Conservation (phyloP, 2,329 filamentous ascomycete genomes). For the Trichoderma harzianum region DNA sequence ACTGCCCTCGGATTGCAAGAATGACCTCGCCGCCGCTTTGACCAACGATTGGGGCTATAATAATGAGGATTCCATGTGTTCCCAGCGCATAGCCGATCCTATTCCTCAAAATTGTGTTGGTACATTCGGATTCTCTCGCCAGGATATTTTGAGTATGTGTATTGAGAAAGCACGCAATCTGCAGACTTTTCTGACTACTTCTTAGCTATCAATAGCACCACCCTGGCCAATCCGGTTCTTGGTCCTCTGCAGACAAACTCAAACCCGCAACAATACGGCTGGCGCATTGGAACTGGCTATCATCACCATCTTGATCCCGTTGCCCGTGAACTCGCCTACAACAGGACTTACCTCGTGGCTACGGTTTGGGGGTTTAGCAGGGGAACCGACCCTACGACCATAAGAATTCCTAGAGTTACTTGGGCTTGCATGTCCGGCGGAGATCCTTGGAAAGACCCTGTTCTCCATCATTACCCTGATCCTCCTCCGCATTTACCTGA, state of each 20-base stretch:
- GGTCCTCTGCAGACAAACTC: background rate
- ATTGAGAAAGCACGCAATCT: background rate
- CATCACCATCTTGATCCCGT: background rate
- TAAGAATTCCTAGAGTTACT: background rate
- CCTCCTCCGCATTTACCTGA: background rate
- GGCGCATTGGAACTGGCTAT: background rate
- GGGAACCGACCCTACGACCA: background rate
- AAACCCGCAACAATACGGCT: background rate
- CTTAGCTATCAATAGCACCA: background rate
- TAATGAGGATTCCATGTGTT: background rate
- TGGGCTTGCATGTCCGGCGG: background rate
- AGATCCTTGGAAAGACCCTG: background rate
- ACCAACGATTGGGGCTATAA: background rate
- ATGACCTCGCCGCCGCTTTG: background rate
- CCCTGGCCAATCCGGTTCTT: background rate
- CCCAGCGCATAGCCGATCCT: background rate
- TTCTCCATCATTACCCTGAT: background rate
- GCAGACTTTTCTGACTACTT: background rate
- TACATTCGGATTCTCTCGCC: background rate
- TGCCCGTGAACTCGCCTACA: background rate
- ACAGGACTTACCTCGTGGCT: background rate
- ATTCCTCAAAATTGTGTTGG: background rate
- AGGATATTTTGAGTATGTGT: background rate
- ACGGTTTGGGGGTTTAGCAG: background rate
- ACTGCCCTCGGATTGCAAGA: background rate